Evolutionary conservation across 2,329 filamentous ascomycete genomes (phyloP).

Genomic region (Colletotrichum simmondsii): DNA sequence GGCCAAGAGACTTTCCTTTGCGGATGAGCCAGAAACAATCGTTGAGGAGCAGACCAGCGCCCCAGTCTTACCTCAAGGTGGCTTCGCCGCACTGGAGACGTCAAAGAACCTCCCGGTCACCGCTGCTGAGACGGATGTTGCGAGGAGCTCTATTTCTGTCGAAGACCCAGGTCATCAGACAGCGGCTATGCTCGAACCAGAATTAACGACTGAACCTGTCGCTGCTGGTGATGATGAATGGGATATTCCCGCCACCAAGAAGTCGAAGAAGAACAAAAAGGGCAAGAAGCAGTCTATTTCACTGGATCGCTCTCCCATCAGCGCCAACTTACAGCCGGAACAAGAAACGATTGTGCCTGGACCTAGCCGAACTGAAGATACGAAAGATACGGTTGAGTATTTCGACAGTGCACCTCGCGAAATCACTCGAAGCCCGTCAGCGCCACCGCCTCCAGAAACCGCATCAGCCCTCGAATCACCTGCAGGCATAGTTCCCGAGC

Average conservation of each 20-base stretch:
- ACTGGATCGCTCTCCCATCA: not conserved
- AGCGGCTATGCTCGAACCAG: not conserved
- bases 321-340: not conserved
- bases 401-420: conserved; percentile 12
- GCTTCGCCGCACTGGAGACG: not conserved
- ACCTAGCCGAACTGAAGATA: not conserved
- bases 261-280: conserved; percentile 41
- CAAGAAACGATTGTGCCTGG: not conserved
- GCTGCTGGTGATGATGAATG: conserved; percentile 23
- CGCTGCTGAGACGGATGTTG: not conserved
- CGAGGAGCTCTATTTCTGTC: not conserved
- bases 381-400: not conserved
- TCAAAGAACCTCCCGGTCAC: not conserved
- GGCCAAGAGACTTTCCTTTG: conserved; percentile 33
- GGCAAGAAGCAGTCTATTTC: conserved; percentile 40
- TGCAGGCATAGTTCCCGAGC: not conserved
- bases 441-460: conserved; percentile 10
- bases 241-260: conserved; percentile 21
- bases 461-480: not conserved
- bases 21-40: not conserved
- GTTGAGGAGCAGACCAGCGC: not conserved
- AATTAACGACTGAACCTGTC: not conserved
- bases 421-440: conserved; percentile 7
- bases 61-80: not conserved
- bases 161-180: conserved; percentile 39